Base-by-base conservation (phyloP, 352 stramenopile species). In the Aphanomyces stellatus region DNA sequence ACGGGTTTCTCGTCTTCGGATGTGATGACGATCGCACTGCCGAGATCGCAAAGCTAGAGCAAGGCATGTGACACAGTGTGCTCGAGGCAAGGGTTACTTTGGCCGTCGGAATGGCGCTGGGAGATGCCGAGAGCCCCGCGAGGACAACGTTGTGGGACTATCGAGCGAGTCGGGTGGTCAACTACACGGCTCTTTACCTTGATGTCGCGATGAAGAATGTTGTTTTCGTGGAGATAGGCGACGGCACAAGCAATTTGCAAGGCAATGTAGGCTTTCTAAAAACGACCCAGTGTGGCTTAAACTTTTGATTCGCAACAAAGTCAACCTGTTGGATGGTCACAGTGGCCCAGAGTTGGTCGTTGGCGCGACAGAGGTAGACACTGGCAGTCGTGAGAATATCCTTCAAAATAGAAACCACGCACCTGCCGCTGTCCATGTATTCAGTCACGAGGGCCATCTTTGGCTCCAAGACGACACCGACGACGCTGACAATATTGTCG, bases 131-230 rank as follows among this genome's bases (percentile, higher is more conserved):
- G 3, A 51, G 17, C 2, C 22, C 60, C 17, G 24, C 19, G 19
- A 67, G 34, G 19, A 67, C 11, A 3, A 67, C 34, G 49, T 67
- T 67, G 60, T 67, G 60, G 22, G 48, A 57, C 46, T 65, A 63
- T 37, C 2, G 4, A 3, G 27, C 7, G 30, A 17, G 8, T 15
- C 13, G 17, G 10, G 10, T 60, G 8, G 30, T 28, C 13, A 8
- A 3, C 4, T 41, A 19, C 22, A 28, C 10, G 24, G 4, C 11
- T 4, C 5, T 17, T 24, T 22, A 65, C 57, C 57, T 67, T 67
- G 25, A 67, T 11, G 28, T 67, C 60, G 8, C 60, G 60, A 43
- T 67, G 60, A n/a, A 67, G 2, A 15, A 67, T 49, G 17, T 27
- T 33, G 7, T 41, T 17, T 57, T 57, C 3, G 24, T 67, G 60